Evolutionary conservation across 2,329 filamentous ascomycete genomes (phyloP), one percentile per base, ranked within the genome.

Genomic region (Phyllosticta citriasiana): DNA sequence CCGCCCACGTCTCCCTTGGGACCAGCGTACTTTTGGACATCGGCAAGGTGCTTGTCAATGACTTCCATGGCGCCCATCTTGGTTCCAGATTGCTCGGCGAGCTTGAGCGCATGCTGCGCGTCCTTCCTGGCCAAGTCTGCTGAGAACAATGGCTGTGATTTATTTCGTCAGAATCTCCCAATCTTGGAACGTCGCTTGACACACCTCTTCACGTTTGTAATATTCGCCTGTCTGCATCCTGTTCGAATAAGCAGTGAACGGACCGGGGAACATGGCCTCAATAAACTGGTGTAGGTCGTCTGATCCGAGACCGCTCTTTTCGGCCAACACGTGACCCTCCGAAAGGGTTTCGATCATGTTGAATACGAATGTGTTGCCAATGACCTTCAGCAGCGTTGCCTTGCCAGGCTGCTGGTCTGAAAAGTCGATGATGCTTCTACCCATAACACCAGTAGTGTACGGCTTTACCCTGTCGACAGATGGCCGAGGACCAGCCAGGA

Each of bases 51-150:
- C 27, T 75, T 78, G 73, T 92, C 87, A 1, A 80, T 87, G 3
- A 87, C 79, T 72, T 88, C 84, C 0, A 88, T 76, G 64, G 84
- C 86, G 63, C 78, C 81, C 73, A 96, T 73, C 62, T 79, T 80
- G 53, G 82, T 79, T 0, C 88, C 90, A 5, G 78, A 80, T 25
- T 75, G 75, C 63, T 83, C 77, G 0, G 89, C 91, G 62, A 96
- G 69, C 60, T 76, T 78, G 70, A 85, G 77, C 4, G 88, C 89
- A 78, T 96, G 91, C 1, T 85, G 76, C 1, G 86, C 83, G 76
- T 96, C 92, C 72, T 96, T 96, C 64, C 87, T 79, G 5, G 91
- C 91, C 63, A 96, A 77, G 71, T 94, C 87, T 0, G 93, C 88
- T 3, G 84, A 84, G 72, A 96, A 96, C 8, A 94, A 77, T n/a